Percentiles rank a stretch among this genome's conserved stretches.
Conservation (phyloP, 192 early-diverging fungal species). For the Spizellomyces punctatus region DNA sequence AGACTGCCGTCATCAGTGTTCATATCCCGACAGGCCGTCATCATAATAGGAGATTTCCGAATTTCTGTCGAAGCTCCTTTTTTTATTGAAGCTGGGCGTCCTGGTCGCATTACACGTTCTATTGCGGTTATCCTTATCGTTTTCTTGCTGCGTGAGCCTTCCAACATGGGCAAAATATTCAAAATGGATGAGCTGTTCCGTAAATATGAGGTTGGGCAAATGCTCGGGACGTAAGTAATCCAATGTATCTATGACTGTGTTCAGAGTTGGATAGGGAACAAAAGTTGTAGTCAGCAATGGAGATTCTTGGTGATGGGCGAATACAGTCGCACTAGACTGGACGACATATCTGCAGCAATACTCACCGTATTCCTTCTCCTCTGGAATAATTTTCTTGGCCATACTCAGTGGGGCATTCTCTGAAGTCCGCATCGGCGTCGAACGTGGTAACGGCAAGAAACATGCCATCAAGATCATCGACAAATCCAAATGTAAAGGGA, state of each 20-base stretch:
- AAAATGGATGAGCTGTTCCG: conserved; percentile 29
- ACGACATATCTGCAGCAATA: background rate
- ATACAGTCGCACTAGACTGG: no score
- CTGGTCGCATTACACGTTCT: no score
- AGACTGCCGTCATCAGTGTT: no score
- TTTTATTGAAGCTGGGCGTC: no score
- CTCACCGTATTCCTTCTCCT: background rate
- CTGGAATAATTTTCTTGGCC: no score
- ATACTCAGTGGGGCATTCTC: conserved; percentile 65
- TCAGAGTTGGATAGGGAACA: no score
- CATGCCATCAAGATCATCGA: conserved; percentile 90
- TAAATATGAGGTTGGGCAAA: conserved; percentile 49
- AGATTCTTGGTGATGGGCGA: no score
- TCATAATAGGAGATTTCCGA: no score
- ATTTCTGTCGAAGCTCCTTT: no score
- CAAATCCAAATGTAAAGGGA: conserved; percentile 70
- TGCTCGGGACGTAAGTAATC: conserved; percentile 50
- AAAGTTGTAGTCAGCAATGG: no score
- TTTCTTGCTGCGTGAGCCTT: background rate
- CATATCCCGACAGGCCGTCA: no score
- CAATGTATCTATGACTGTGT: background rate
- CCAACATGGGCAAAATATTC: conserved; percentile 8
- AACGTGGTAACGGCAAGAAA: conserved; percentile 64
- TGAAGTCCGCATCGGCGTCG: conserved; percentile 69
- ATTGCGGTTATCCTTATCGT: no score